Conservation (phyloP, 2,329 filamentous ascomycete genomes). For the Nothophoma quercina region DNA sequence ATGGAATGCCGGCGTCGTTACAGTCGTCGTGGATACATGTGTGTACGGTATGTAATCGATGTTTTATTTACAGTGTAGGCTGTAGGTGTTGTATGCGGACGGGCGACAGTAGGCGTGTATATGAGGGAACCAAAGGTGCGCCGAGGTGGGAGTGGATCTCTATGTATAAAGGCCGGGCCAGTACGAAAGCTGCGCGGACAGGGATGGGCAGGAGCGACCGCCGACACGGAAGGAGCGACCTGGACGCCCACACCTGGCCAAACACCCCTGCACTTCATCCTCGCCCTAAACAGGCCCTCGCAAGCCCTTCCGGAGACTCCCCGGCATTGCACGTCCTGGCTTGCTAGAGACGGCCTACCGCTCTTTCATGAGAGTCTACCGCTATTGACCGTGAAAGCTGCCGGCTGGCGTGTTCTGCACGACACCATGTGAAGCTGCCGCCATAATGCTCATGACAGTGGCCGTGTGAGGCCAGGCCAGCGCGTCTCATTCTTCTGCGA, state of each 20-base stretch:
- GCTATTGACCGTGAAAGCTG: slow-evolving; percentile 12
- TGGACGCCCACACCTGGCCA: slow-evolving; percentile 27
- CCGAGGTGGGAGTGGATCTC: slow-evolving; percentile 30
- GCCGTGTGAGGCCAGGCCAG: slow-evolving; percentile 1
- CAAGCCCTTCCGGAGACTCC: slow-evolving; percentile 24
- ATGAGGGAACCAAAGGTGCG: slow-evolving; percentile 10
- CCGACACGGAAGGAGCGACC: slow-evolving; percentile 28
- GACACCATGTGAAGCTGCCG: background rate
- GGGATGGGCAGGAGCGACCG: slow-evolving; percentile 26
- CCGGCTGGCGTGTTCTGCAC: slow-evolving; percentile 10
- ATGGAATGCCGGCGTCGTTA: slow-evolving; percentile 30
- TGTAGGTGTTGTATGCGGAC: background rate
- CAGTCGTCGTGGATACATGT: slow-evolving; percentile 31
- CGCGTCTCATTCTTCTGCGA: slow-evolving; percentile 15
- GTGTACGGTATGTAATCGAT: slow-evolving; percentile 3
- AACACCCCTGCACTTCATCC: slow-evolving; percentile 19
- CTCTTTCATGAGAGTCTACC: slow-evolving; percentile 17
- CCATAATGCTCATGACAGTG: slow-evolving; percentile 5
- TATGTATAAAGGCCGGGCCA: slow-evolving; percentile 29
- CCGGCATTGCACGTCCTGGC: slow-evolving; percentile 35
- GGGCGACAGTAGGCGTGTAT: slow-evolving; percentile 3
- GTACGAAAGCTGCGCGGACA: slow-evolving; percentile 24
- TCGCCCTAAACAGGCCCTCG: slow-evolving; percentile 23
- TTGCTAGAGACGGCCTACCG: slow-evolving; percentile 17
- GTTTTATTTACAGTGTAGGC: no score